These are phyloP conservation scores for Erythrophleum fordii DNA, from an alignment of 306 rosid genomes.

Conservation along the genomic window DNA sequence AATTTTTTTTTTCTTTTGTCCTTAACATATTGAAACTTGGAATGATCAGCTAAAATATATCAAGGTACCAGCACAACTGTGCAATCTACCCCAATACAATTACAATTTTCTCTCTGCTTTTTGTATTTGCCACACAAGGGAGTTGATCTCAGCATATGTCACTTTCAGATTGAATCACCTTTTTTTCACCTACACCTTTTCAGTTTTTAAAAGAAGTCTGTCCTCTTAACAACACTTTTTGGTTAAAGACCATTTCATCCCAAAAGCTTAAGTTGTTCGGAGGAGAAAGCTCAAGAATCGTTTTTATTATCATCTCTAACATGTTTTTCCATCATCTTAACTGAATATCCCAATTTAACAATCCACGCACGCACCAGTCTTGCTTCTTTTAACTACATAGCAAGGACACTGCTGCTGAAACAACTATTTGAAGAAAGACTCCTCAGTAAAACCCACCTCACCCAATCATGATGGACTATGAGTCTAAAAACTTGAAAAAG, in stretches of 20 bases:
- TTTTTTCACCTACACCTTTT: background rate
- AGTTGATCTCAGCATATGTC: slow-evolving; percentile 6
- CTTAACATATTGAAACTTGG: background rate
- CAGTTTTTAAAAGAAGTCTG: background rate
- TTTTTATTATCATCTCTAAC: background rate
- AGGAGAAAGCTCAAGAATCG: background rate
- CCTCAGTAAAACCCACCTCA: background rate
- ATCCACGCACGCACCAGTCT: background rate
- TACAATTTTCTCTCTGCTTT: background rate
- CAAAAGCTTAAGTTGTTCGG: background rate
- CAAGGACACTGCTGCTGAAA: background rate
- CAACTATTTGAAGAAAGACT: background rate
- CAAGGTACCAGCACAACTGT: slow-evolving; percentile 15
- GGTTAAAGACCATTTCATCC: background rate
- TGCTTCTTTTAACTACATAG: slow-evolving; percentile 13
- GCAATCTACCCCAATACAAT: slow-evolving; percentile 28
- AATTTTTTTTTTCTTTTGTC: background rate
- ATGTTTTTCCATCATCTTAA: background rate
- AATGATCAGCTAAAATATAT: slow-evolving; percentile 23
- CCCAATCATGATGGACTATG: background rate
- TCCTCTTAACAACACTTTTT: slow-evolving; percentile 7
- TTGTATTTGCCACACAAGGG: slow-evolving; percentile 1
- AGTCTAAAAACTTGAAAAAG: background rate
- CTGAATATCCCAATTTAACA: slow-evolving; percentile 28
- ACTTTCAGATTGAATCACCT: background rate